These are phyloP conservation scores for Chrysoporthe cubensis DNA, from an alignment of 2,329 filamentous ascomycete genomes.

Conservation along the genomic window DNA sequence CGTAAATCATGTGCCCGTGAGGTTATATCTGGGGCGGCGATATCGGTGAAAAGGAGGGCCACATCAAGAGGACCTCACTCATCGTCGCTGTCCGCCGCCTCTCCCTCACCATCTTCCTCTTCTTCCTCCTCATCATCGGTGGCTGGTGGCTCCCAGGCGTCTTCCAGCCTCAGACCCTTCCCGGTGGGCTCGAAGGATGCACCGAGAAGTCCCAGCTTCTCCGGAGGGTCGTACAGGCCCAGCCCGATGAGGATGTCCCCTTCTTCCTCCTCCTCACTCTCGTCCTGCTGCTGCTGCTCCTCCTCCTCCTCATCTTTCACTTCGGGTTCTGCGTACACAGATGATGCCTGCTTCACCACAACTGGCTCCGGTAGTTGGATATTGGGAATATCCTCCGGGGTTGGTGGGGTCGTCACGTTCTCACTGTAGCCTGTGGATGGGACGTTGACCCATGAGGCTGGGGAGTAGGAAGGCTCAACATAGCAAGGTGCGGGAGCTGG, in stretches of 20 bases:
- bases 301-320: constrained; percentile 55
- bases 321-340: constrained; percentile 54
- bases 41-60: neutral
- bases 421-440: constrained; percentile 7
- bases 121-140: constrained; percentile 60
- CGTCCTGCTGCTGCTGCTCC: constrained; percentile 53
- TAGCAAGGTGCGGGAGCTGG: constrained; percentile 23
- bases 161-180: constrained; percentile 79
- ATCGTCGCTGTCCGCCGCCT: constrained; percentile 34
- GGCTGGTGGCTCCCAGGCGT: constrained; percentile 74
- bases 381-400: constrained; percentile 61
- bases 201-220: constrained; percentile 56
- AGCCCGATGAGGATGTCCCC: constrained; percentile 80
- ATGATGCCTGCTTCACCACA: constrained; percentile 53
- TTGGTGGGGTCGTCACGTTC: constrained; percentile 57
- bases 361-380: constrained; percentile 52
- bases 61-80: constrained; percentile 2
- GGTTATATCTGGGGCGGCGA: neutral
- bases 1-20: constrained; percentile 29
- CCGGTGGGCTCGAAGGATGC: constrained; percentile 59
- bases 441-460: constrained; percentile 21
- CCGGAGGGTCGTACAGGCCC: constrained; percentile 78
- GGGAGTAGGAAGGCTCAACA: constrained; percentile 26
- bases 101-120: constrained; percentile 42
- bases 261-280: constrained; percentile 39